Percentiles rank a stretch among this genome's conserved stretches.
Conservation (phyloP, 805 yeast genomes). For the Lachancea quebecensis region DNA sequence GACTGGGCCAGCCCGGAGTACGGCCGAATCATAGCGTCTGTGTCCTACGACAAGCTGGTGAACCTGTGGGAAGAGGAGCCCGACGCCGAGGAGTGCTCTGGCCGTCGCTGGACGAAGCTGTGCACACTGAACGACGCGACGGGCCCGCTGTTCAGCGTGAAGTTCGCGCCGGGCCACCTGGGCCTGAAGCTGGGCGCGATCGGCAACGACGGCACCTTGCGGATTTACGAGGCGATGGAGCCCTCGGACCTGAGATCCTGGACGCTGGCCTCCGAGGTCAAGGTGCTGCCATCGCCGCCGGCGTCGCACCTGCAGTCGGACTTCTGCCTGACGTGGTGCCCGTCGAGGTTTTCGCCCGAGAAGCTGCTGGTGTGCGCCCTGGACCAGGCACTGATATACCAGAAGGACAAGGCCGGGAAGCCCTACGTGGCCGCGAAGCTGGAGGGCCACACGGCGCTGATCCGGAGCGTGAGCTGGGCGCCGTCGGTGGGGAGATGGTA, state of each 20-base stretch:
- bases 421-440: constrained; percentile 53
- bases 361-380: constrained; percentile 77
- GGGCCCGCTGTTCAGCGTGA: constrained; percentile 86
- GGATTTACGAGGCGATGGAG: constrained; percentile 83
- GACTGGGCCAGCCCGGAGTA: constrained; percentile 95
- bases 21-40: constrained; percentile 79
- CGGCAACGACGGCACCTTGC: constrained; percentile 79
- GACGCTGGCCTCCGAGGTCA: constrained; percentile 68
- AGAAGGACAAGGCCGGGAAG: constrained; percentile 44
- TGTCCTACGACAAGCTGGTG: constrained; percentile 84
- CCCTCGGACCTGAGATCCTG: constrained; percentile 83
- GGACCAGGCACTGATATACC: constrained; percentile 80
- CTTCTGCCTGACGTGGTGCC: constrained; percentile 86
- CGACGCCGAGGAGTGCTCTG: constrained; percentile 68
- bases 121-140: constrained; percentile 77
- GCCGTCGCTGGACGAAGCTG: constrained; percentile 73
- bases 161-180: constrained; percentile 77
- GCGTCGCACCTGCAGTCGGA: constrained; percentile 79
- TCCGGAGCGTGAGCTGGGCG: constrained; percentile 91
- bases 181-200: constrained; percentile 81
- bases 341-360: constrained; percentile 74
- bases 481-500: constrained; percentile 89
- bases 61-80: constrained; percentile 88
- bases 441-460: constrained; percentile 80
- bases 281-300: constrained; percentile 61